These are phyloP conservation scores for Alternaria sp. DNA, from an alignment of 2,329 filamentous ascomycete species.

Conservation along the genomic window DNA sequence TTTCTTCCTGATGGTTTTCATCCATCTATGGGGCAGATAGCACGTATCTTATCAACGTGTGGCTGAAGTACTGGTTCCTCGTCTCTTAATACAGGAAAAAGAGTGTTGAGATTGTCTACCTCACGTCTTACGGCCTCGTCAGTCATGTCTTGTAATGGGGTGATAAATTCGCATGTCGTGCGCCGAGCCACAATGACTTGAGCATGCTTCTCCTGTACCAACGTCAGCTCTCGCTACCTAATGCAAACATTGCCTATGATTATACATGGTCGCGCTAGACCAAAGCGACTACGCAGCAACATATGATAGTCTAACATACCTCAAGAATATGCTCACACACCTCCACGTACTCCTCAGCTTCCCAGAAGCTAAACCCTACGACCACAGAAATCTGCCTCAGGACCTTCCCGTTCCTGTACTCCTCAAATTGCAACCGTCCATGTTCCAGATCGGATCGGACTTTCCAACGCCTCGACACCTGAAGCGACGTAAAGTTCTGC, in stretches of 20 bases:
- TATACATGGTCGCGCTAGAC: neutral
- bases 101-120: constrained; percentile 11
- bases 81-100: constrained; percentile 7
- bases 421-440: constrained; percentile 19
- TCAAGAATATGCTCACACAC: constrained; percentile 15
- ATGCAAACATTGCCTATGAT: neutral
- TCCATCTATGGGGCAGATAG: neutral
- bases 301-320: neutral
- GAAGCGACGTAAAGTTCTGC: constrained; percentile 8
- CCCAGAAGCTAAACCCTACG: constrained; percentile 19
- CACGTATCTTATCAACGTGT: constrained; percentile 10
- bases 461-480: constrained; percentile 13
- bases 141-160: neutral
- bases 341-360: constrained; percentile 12
- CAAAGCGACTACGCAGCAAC: neutral
- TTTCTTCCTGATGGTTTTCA: neutral
- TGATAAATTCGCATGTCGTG: constrained; percentile 6
- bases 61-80: constrained; percentile 4
- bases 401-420: neutral
- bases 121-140: constrained; percentile 7
- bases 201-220: constrained; percentile 9
- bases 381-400: constrained; percentile 7
- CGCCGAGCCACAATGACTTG: constrained; percentile 14
- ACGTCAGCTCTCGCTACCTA: neutral
- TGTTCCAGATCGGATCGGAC: constrained; percentile 15